These are phyloP conservation scores for Paramecium tetraurelia DNA, from an alignment of 73 alveolate genomes.

Conservation along the genomic window DNA sequence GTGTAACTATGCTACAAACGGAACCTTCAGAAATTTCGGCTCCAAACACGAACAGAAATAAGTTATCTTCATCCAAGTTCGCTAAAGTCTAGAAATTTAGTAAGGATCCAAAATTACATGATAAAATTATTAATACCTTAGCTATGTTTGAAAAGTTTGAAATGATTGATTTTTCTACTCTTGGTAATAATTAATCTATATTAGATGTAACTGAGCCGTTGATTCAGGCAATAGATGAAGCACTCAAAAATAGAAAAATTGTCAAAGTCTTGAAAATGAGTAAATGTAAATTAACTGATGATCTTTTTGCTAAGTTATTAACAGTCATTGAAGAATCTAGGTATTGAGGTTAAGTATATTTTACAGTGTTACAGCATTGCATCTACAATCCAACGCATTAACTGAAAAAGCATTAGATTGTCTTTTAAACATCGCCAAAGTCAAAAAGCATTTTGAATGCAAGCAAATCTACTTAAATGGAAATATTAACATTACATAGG, in stretches of 20 bases:
- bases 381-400: not conserved
- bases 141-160: not conserved
- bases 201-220: not conserved
- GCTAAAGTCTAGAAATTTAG: not conserved
- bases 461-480: not conserved
- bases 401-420: constrained; percentile 13
- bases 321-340: not conserved
- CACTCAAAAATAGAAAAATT: not conserved
- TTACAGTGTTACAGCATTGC: constrained; percentile 35
- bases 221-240: not conserved
- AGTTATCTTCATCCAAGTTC: not conserved
- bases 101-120: not conserved
- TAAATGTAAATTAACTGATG: constrained; percentile 31
- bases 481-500: not conserved
- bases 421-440: not conserved
- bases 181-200: not conserved
- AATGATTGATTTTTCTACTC: not conserved
- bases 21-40: not conserved
- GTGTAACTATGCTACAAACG: not conserved
- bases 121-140: not conserved
- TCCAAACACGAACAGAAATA: not conserved
- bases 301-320: not conserved
- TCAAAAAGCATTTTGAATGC: not conserved
- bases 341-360: not conserved
- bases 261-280: constrained; percentile 23